These are phyloP conservation scores for Parastagonospora nodorum DNA, from an alignment of 2,329 filamentous ascomycete genomes.

Conservation along the genomic window DNA sequence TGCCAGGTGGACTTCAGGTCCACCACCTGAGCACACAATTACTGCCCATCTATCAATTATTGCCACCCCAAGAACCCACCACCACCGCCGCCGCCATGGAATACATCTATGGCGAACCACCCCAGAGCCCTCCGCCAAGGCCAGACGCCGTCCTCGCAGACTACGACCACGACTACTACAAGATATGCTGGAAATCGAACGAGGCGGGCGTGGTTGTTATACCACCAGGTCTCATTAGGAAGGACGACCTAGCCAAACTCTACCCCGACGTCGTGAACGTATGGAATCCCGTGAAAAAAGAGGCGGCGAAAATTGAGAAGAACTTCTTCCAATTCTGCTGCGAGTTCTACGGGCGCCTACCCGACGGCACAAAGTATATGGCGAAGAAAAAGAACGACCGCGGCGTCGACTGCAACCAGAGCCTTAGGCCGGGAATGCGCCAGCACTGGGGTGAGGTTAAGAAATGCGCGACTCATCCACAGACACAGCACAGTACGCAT, in stretches of 20 bases:
- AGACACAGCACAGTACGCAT: background rate
- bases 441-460: constrained; percentile 7
- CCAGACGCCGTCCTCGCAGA: constrained; percentile 5
- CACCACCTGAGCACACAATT: too few relatives aligned
- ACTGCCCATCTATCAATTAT: background rate
- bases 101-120: background rate
- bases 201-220: background rate
- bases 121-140: too few relatives aligned
- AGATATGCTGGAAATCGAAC: background rate
- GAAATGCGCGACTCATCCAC: constrained; percentile 4
- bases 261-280: constrained; percentile 3
- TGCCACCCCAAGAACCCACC: background rate
- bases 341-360: background rate
- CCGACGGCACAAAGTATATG: background rate
- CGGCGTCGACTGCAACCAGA: constrained; percentile 5
- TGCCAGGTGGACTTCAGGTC: too few relatives aligned
- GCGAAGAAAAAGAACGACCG: background rate
- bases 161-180: background rate
- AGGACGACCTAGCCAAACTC: background rate
- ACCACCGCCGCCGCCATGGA: background rate
- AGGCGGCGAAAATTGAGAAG: background rate
- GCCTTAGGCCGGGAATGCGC: constrained; percentile 5
- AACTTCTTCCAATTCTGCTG: background rate
- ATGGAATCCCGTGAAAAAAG: constrained; percentile 1
- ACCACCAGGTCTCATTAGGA: background rate